These are phyloP conservation scores for Aspergillus cavernicola DNA, from an alignment of 495 filamentous ascomycete species.

Conservation along the genomic window DNA sequence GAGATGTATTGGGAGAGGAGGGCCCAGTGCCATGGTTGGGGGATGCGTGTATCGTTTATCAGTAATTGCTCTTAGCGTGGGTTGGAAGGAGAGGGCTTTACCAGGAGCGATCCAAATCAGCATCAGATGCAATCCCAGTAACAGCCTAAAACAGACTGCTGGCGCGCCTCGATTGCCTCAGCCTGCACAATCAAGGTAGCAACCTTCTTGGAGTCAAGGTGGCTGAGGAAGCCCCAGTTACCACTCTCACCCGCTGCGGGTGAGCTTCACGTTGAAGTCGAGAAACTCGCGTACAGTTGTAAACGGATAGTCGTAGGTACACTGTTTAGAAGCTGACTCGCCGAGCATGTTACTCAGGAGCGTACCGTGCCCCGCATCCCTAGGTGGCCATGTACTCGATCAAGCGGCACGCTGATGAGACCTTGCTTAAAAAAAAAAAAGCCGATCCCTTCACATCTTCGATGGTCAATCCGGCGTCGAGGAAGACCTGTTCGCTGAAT, in stretches of 20 bases:
- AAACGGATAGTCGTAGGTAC: slow-evolving; percentile 80
- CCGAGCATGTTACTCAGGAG: slow-evolving; percentile 81
- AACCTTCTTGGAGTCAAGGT: slow-evolving; percentile 75
- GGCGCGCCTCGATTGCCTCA: slow-evolving; percentile 80
- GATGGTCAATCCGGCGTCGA: slow-evolving; percentile 59
- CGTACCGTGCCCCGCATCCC: slow-evolving; percentile 76
- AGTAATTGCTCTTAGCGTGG: background rate
- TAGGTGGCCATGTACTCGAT: slow-evolving; percentile 85
- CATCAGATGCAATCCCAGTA: background rate
- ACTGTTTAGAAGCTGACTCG: slow-evolving; percentile 60
- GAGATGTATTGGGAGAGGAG: background rate
- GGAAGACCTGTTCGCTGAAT: slow-evolving; percentile 70
- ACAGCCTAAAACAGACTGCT: slow-evolving; percentile 47
- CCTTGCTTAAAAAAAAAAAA: too few relatives aligned
- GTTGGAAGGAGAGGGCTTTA: background rate
- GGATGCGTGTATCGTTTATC: background rate
- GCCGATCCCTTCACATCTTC: too few relatives aligned
- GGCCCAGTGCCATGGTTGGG: background rate
- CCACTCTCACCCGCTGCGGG: slow-evolving; percentile 75
- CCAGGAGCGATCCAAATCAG: background rate
- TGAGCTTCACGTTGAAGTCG: slow-evolving; percentile 84
- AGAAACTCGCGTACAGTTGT: slow-evolving; percentile 73
- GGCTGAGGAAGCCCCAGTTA: slow-evolving; percentile 78
- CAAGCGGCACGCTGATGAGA: too few relatives aligned
- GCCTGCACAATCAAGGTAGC: slow-evolving; percentile 69